Base-by-base conservation (phyloP, 2,329 filamentous ascomycete genomes). In the Colletotrichum higginsianum region DNA sequence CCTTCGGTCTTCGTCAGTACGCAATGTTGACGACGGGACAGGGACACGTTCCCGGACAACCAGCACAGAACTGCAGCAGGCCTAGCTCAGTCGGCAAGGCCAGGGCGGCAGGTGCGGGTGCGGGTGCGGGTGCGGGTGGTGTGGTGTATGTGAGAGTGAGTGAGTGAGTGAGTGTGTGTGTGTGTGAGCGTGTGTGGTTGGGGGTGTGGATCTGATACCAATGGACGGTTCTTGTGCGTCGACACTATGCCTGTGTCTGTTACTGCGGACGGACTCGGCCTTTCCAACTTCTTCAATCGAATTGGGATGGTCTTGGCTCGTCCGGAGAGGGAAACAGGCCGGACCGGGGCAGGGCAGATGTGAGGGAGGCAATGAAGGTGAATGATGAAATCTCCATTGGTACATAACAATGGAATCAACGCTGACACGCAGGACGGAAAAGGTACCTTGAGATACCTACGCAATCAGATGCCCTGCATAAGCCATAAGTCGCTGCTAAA, bases 191-290 rank as follows among this genome's bases (percentile, higher is more conserved):
- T 47, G 21, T 60, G 47, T 47, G 50, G 50, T 57, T 53, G 35
- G 35, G 67, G 50, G 63, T 63, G 66, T 64, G 65, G 65, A 63
- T 55, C 52, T 40, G 58, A 60, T 68, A 68, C 38, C 58, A 53
- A 58, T 69, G 62, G n/a, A n/a, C n/a, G n/a, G 67, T 42, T 56
- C 56, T 46, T 47, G 35, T 46, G 49, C 16, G 49, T 44, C 35
- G 35, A 38, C 35, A 11, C 9, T 38, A 38, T 38, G 18, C 11
- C 15, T 13, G 18, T 35, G 49, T 21, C 12, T 55, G 35, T 35
- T 53, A 64, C 15, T 66, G 55, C 42, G 58, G 64, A 69, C 47
- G 58, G 69, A 69, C 63, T 67, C 40, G 67, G 56, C n/a, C 66
- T 69, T 55, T 47, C 15, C 26, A 47, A 46, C 18, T 38, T 57